A percentile compares a stretch with the other conserved stretches of the same genome.
phyloP scores from a whole-genome alignment of 352 stramenopile species.

The Phytophthora palmivora region DNA sequence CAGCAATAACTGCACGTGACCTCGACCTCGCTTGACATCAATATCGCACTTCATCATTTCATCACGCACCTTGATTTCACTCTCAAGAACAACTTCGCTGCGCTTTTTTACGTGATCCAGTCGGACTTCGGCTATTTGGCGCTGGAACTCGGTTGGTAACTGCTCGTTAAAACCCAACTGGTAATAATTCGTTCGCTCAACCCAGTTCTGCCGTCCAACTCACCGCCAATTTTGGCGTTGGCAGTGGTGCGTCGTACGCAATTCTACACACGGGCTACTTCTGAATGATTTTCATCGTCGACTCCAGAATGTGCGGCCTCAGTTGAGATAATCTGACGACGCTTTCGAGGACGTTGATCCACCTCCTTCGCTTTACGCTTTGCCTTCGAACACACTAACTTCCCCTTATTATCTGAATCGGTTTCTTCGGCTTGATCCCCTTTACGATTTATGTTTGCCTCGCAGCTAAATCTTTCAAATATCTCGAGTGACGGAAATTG shows the following conservation, averaged over 20 bases:
- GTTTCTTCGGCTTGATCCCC: neutral
- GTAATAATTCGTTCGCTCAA: slow-evolving; percentile 7
- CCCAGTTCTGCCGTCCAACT: slow-evolving; percentile 2
- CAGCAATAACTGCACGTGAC: slow-evolving; percentile 9
- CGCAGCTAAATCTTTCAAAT: slow-evolving; percentile 4
- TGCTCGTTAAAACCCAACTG: slow-evolving; percentile 6
- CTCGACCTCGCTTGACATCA: slow-evolving; percentile 11
- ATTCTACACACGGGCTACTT: neutral
- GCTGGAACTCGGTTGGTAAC: slow-evolving; percentile 5
- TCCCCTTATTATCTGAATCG: slow-evolving; percentile 1
- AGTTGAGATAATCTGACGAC: neutral
- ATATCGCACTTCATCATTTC: slow-evolving; percentile 12
- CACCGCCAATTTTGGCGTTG: neutral
- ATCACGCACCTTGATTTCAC: slow-evolving; percentile 5
- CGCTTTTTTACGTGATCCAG: slow-evolving; percentile 14
- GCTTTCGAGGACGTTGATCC: slow-evolving; percentile 2
- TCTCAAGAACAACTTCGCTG: slow-evolving; percentile 13
- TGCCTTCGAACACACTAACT: neutral
- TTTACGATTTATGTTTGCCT: neutral
- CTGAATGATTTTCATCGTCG: neutral
- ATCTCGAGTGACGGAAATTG: slow-evolving; percentile 13
- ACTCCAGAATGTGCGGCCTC: neutral
- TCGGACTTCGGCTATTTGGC: slow-evolving; percentile 7
- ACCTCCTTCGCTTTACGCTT: slow-evolving; percentile 9
- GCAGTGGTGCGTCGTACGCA: slow-evolving; percentile 6